A percentile compares a stretch with the other conserved stretches of the same genome.
Evolutionary conservation across 148 eudicot genomes (phyloP).

Genomic region (Persicaria tinctoria): DNA sequence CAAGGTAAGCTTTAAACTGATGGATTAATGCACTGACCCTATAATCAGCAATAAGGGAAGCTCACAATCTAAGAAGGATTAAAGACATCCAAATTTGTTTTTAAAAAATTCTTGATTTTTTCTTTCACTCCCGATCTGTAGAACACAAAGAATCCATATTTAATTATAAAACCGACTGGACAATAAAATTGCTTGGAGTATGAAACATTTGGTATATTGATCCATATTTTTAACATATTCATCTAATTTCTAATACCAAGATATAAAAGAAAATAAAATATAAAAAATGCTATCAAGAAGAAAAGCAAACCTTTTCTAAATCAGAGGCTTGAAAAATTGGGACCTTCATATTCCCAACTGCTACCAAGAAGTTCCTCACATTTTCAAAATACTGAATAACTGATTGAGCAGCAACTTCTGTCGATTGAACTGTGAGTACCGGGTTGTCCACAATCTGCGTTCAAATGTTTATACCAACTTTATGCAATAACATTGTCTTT

Average conservation of each 20-base stretch:
- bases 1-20: too few relatives aligned
- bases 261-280: background rate
- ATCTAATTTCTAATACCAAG: background rate
- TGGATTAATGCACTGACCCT: too few relatives aligned
- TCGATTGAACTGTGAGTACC: constrained; percentile 40
- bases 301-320: constrained; percentile 56
- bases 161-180: too few relatives aligned
- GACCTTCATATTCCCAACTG: constrained; percentile 70
- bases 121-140: too few relatives aligned
- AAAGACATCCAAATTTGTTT: too few relatives aligned
- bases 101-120: too few relatives aligned
- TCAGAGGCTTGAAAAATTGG: constrained; percentile 87
- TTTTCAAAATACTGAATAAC: constrained; percentile 90
- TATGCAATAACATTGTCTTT: background rate
- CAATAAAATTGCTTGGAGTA: too few relatives aligned
- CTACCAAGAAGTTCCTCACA: constrained; percentile 67
- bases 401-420: constrained; percentile 80
- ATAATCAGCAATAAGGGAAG: too few relatives aligned
- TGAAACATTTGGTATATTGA: too few relatives aligned
- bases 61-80: too few relatives aligned
- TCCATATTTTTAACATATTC: background rate
- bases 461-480: background rate
- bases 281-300: background rate
- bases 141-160: too few relatives aligned
- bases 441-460: constrained; percentile 82